These are phyloP conservation scores for Stagonosporopsis cucurbitacearum DNA, from an alignment of 2,329 filamentous ascomycete species.

Conservation along the genomic window DNA sequence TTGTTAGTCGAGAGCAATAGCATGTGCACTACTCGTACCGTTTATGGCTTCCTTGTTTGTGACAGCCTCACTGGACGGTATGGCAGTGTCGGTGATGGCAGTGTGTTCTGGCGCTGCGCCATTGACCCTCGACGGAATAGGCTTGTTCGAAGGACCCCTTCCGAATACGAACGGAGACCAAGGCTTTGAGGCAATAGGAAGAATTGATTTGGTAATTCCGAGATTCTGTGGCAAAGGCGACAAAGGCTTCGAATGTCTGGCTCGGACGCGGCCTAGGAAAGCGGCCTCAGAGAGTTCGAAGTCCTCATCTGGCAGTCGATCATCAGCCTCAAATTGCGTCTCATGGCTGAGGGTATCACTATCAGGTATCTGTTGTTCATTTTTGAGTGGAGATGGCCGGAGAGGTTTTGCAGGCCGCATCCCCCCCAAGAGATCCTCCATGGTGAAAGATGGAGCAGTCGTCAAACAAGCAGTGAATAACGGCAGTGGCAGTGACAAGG, in stretches of 20 bases:
- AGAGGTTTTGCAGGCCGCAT: constrained; percentile 10
- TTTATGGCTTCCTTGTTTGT: neutral
- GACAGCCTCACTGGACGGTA: neutral
- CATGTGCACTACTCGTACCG: neutral
- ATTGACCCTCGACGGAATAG: neutral
- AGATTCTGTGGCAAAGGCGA: neutral
- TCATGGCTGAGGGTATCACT: constrained; percentile 29
- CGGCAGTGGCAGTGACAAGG: neutral
- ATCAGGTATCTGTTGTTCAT: constrained; percentile 28
- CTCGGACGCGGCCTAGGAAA: neutral
- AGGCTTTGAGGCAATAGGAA: neutral
- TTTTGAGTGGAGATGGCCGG: constrained; percentile 30
- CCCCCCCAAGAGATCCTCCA: constrained; percentile 22
- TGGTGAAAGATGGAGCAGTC: constrained; percentile 5
- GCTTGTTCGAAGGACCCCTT: neutral
- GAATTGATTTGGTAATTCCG: neutral
- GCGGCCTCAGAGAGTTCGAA: neutral
- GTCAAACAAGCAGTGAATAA: neutral
- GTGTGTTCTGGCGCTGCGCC: neutral
- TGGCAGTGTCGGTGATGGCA: neutral
- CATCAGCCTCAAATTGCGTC: constrained; percentile 22
- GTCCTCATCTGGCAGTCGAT: neutral
- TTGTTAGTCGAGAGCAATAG: neutral
- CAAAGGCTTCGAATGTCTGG: neutral
- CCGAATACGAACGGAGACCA: neutral